Evolutionary conservation across 805 yeast species (phyloP), one percentile per base, ranked within the genome.

Genomic region (Ascoidea rubescens): DNA sequence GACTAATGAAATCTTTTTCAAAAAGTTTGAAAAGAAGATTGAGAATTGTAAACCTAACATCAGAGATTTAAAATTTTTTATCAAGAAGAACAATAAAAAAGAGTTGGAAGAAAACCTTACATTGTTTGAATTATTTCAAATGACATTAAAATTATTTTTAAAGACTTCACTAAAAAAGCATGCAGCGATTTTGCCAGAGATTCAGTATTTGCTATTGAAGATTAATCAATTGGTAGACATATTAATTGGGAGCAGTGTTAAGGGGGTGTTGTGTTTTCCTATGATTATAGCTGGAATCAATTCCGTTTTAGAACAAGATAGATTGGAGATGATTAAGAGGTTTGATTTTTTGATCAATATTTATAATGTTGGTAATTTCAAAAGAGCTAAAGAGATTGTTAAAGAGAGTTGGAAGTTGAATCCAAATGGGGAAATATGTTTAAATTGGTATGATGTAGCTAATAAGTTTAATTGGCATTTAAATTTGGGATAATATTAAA

Each of bases 261-360:
- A 49, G 44, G 37, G 54, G 4, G 6, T 51, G n/a, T 44, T 53
- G 7, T 53, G 56, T 45, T 45, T 53, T 10, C 54, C 54, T 30
- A 30, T 53, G 14, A 50, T 51, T 5, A 45, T 53, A 14, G 28
- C 49, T 12, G 56, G 56, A 3, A 33, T 53, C 31, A 53, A 53
- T 32, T 48, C 52, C 4, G 33, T 47, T n/a, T 45, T 17, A 30
- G 14, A 32, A 10, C 10, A 21, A 5, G 51, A 14, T 14, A 16
- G 48, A 37, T 6, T 28, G 5, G 48, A 49, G 17, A 48, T 28
- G 17, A 5, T 51, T 12, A 31, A 31, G 28, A 30, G 46, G n/a
- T 47, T 51, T 14, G 50, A 48, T 7, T 12, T 6, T 5, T 47
- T 55, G 37, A 45, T 32, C 14, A 8, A 16, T 5, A 7, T n/a